These are phyloP conservation scores for Lagenidium sp. DNA, from an alignment of 352 stramenopile genomes.

Conservation along the genomic window DNA sequence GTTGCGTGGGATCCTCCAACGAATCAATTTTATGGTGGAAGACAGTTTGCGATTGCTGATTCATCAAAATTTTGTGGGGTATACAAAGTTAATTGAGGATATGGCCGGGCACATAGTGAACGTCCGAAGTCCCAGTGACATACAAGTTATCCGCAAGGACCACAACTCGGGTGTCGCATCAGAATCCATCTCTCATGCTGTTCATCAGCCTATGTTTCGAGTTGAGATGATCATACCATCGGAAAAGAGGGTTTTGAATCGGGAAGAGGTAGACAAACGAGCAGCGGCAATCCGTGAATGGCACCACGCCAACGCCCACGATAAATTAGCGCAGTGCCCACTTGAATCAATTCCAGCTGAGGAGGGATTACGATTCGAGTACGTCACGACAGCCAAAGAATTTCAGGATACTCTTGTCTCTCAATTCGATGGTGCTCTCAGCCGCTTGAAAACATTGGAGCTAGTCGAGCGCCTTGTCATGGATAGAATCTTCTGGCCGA, in stretches of 20 bases:
- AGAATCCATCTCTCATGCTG: constrained; percentile 2
- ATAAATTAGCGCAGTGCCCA: constrained; percentile 41
- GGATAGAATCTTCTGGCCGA: constrained; percentile 93
- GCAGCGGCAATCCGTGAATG: constrained; percentile 54
- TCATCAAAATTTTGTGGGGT: constrained; percentile 56
- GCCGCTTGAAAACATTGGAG: constrained; percentile 77
- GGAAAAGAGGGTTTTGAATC: constrained; percentile 46
- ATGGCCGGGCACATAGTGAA: constrained; percentile 55
- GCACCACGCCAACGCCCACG: constrained; percentile 36
- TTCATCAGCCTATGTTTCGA: constrained; percentile 62
- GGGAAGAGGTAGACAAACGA: constrained; percentile 36
- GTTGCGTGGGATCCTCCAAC: constrained; percentile 49
- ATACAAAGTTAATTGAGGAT: constrained; percentile 54
- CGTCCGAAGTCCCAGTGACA: constrained; percentile 34
- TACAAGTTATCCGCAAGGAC: constrained; percentile 12
- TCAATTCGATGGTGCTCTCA: constrained; percentile 79
- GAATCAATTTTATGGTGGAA: constrained; percentile 81
- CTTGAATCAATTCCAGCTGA: constrained; percentile 31
- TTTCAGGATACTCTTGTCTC: constrained; percentile 63
- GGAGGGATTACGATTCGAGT: constrained; percentile 68
- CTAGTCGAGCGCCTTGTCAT: constrained; percentile 91
- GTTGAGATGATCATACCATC: constrained; percentile 62
- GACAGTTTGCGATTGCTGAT: constrained; percentile 57
- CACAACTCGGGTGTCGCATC: too few species aligned
- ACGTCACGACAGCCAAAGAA: constrained; percentile 44